Evolutionary conservation across 2,329 filamentous ascomycete genomes (phyloP).

Genomic region (Trichoderma sp.): DNA sequence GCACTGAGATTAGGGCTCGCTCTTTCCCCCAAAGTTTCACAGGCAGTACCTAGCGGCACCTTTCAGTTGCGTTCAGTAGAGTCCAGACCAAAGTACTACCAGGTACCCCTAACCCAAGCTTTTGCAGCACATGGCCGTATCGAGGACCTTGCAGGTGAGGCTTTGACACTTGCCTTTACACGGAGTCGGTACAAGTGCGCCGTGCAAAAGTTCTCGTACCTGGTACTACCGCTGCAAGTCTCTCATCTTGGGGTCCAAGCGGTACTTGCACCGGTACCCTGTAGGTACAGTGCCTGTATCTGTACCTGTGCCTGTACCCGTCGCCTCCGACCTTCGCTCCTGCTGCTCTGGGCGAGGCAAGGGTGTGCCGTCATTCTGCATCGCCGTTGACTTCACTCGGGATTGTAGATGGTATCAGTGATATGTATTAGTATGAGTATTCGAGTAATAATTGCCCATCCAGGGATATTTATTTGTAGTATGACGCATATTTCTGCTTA

Average conservation of each 20-base stretch:
- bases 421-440: neutral
- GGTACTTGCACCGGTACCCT: neutral
- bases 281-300: neutral
- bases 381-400: neutral
- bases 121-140: neutral
- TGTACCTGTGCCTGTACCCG: neutral
- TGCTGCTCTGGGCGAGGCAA: constrained; percentile 9
- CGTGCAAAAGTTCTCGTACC: constrained; percentile 5
- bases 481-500: neutral
- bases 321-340: constrained; percentile 13
- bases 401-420: neutral
- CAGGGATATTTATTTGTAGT: neutral
- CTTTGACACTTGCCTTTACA: too few species aligned
- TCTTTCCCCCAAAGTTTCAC: neutral
- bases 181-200: neutral
- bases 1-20: neutral
- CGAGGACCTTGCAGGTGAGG: neutral
- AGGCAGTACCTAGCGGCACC: neutral
- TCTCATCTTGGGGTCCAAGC: neutral
- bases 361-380: neutral
- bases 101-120: neutral
- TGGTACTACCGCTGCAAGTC: neutral
- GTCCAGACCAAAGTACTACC: neutral
- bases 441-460: neutral
- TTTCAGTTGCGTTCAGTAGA: neutral